A percentile compares a stretch with the other conserved stretches of the same genome.
Evolutionary conservation across 495 filamentous ascomycete species (phyloP).

Genomic region (Mycothermus thermophilus): DNA sequence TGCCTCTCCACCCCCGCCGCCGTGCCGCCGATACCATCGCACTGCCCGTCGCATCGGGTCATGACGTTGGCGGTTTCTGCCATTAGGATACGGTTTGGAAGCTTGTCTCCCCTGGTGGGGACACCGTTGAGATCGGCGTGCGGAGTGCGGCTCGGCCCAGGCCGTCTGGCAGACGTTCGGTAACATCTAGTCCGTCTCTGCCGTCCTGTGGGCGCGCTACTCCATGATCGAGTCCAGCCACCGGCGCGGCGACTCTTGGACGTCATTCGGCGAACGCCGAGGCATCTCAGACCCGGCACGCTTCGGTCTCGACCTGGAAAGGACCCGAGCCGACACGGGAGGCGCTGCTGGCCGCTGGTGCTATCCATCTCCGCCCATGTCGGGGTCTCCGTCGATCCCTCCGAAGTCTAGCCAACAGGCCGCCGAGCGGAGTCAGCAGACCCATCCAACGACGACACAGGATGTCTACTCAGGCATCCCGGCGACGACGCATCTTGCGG

Average conservation of each 20-base stretch:
- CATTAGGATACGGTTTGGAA: slow-evolving; percentile 16
- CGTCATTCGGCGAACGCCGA: slow-evolving; percentile 47
- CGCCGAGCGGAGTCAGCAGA: slow-evolving; percentile 42
- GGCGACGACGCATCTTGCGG: no score
- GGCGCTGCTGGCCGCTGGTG: slow-evolving; percentile 49
- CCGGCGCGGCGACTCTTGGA: slow-evolving; percentile 28
- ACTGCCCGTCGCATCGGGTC: slow-evolving; percentile 12
- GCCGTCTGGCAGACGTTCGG: slow-evolving; percentile 14
- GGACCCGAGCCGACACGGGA: slow-evolving; percentile 53
- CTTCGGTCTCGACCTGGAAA: slow-evolving; percentile 55
- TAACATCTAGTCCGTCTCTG: no score
- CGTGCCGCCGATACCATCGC: no score
- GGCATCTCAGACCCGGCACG: slow-evolving; percentile 49
- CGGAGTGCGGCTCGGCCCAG: slow-evolving; percentile 6
- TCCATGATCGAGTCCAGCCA: slow-evolving; percentile 38
- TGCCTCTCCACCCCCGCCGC: no score
- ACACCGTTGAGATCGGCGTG: slow-evolving; percentile 7
- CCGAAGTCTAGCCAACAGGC: slow-evolving; percentile 47
- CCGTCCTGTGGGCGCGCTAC: slow-evolving; percentile 12
- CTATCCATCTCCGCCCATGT: slow-evolving; percentile 74
- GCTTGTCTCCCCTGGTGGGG: slow-evolving; percentile 14
- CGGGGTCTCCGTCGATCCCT: slow-evolving; percentile 59
- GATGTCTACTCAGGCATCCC: slow-evolving; percentile 34
- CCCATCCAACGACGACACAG: slow-evolving; percentile 32
- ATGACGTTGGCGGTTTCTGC: slow-evolving; percentile 16